Conservation (phyloP, 768 basidiomycete species). For the Naganishia friedmannii region DNA sequence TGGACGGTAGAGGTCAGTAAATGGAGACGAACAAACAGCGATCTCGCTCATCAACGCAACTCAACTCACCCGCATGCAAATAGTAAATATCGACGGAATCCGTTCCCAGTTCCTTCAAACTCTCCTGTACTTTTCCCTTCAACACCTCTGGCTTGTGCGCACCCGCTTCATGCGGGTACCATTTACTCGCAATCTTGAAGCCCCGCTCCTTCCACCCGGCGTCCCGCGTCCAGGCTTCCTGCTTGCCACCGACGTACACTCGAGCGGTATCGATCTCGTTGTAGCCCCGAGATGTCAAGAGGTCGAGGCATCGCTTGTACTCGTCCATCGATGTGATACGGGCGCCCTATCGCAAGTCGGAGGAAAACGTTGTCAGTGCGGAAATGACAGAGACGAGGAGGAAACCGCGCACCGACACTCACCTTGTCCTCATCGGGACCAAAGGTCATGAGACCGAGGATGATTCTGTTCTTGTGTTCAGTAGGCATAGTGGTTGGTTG, state of each 20-base stretch:
- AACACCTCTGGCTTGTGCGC: slow-evolving; percentile 49
- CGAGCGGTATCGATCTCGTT: slow-evolving; percentile 56
- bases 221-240: slow-evolving; percentile 37
- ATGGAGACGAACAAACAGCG: not conserved
- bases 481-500: slow-evolving; percentile 17
- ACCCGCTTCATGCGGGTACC: slow-evolving; percentile 55
- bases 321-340: slow-evolving; percentile 42
- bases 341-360: slow-evolving; percentile 22
- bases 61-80: slow-evolving; percentile 54
- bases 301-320: slow-evolving; percentile 58
- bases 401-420: not conserved
- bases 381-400: not conserved
- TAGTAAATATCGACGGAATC: slow-evolving; percentile 58
- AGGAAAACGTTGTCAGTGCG: not conserved
- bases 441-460: slow-evolving; percentile 34
- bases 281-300: slow-evolving; percentile 62
- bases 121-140: slow-evolving; percentile 50
- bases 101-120: slow-evolving; percentile 57
- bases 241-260: slow-evolving; percentile 48
- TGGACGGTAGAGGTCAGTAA: not conserved
- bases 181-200: slow-evolving; percentile 63
- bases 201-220: slow-evolving; percentile 58
- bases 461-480: slow-evolving; percentile 31
- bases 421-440: slow-evolving; percentile 31
- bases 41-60: not conserved